phyloP scores from a whole-genome alignment of 768 basidiomycete genomes.

The Dioszegia crocea region DNA sequence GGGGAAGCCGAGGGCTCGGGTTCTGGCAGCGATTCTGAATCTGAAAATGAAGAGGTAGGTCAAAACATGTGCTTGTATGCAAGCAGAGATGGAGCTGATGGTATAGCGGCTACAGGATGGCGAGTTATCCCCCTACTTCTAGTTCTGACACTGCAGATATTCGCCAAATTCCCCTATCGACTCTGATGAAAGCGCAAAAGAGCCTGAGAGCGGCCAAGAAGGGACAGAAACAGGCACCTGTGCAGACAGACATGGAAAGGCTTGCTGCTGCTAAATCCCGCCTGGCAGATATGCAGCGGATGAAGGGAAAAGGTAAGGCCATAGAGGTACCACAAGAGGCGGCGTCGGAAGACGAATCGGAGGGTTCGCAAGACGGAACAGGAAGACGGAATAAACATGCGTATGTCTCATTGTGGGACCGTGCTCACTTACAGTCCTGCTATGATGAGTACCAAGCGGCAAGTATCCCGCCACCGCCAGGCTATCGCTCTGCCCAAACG shows the following conservation, averaged over 20 bases:
- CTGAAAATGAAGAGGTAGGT: slow-evolving; percentile 15
- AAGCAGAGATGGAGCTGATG: not conserved
- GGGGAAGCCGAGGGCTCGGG: slow-evolving; percentile 20
- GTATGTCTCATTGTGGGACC: slow-evolving; percentile 55
- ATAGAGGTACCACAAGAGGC: not conserved
- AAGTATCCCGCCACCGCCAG: slow-evolving; percentile 67
- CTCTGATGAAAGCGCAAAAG: slow-evolving; percentile 63
- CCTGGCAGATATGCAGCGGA: slow-evolving; percentile 34
- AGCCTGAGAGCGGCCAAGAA: slow-evolving; percentile 48
- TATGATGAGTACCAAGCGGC: slow-evolving; percentile 78
- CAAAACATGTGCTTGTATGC: not conserved
- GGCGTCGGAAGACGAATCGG: slow-evolving; percentile 20
- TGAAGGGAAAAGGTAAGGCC: slow-evolving; percentile 46
- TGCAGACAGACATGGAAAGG: slow-evolving; percentile 14
- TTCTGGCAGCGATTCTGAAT: slow-evolving; percentile 24
- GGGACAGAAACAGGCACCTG: slow-evolving; percentile 12
- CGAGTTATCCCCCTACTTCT: not conserved
- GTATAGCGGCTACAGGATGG: not conserved
- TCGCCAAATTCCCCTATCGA: slow-evolving; percentile 58
- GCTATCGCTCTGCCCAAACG: slow-evolving; percentile 64
- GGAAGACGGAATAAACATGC: slow-evolving; percentile 67
- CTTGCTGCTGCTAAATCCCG: slow-evolving; percentile 47
- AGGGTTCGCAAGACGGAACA: not conserved
- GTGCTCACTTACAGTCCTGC: slow-evolving; percentile 61
- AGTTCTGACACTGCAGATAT: slow-evolving; percentile 2